A percentile compares a stretch with the other conserved stretches of the same genome.
phyloP scores from a whole-genome alignment of 352 stramenopile species.

The Phytophthora sansomeana region DNA sequence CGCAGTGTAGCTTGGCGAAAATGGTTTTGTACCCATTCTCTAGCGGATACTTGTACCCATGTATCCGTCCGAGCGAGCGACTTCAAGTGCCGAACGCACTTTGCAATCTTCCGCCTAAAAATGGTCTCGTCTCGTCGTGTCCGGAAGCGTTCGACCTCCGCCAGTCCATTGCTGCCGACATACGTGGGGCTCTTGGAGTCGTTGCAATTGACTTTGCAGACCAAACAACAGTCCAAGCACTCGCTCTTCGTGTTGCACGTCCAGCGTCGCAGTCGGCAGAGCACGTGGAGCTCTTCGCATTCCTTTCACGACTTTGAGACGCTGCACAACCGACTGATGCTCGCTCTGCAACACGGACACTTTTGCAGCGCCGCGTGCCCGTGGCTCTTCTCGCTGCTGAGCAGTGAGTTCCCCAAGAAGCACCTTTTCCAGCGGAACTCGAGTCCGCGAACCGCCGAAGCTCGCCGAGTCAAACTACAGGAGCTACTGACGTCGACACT shows the following conservation, averaged over 20 bases:
- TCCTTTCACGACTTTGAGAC: conserved; percentile 38
- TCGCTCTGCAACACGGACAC: conserved; percentile 41
- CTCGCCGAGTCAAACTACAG: conserved; percentile 24
- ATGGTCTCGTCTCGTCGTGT: conserved; percentile 32
- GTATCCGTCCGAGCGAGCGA: not conserved
- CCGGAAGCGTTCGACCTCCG: conserved; percentile 20
- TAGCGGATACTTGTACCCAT: conserved; percentile 29
- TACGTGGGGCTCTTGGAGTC: conserved; percentile 41
- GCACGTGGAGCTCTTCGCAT: conserved; percentile 21
- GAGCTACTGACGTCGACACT: conserved; percentile 24
- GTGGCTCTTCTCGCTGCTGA: conserved; percentile 41
- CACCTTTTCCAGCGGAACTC: conserved; percentile 38
- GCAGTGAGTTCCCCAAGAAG: conserved; percentile 41
- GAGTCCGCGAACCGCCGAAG: conserved; percentile 22
- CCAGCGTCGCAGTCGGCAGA: conserved; percentile 16
- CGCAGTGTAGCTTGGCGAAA: not conserved
- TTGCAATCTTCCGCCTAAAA: conserved; percentile 1
- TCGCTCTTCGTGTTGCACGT: conserved; percentile 34
- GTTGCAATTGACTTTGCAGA: conserved; percentile 31
- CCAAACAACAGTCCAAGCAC: conserved; percentile 9
- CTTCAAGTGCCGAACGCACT: not conserved
- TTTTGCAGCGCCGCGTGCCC: conserved; percentile 41
- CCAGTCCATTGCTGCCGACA: conserved; percentile 20
- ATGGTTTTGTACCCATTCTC: not conserved
- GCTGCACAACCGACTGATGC: conserved; percentile 28